Percentiles rank a stretch among this genome's conserved stretches.
phyloP scores from a whole-genome alignment of 768 basidiomycete genomes.

The Mycena pura region DNA sequence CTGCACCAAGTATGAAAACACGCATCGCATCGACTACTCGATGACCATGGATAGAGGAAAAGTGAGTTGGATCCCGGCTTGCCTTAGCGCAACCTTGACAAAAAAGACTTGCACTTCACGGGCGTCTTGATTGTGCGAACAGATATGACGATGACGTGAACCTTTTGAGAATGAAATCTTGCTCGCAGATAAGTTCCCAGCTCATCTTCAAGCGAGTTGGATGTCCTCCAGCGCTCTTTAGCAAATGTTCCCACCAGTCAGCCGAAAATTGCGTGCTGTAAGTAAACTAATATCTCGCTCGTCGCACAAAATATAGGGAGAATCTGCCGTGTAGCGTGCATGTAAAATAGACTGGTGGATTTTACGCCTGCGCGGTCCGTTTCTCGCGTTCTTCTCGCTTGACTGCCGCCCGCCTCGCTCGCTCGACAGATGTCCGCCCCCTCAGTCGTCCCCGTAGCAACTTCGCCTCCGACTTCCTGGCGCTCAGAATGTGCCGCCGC shows the following conservation, averaged over 20 bases:
- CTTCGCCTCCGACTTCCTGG: constrained; percentile 34
- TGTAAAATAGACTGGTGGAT: background rate
- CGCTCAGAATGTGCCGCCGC: constrained; percentile 47
- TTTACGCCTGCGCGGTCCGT: background rate
- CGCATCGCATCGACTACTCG: constrained; percentile 71
- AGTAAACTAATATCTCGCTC: no score
- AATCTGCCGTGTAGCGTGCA: no score
- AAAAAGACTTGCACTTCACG: constrained; percentile 66
- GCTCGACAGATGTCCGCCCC: constrained; percentile 11
- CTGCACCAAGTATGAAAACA: constrained; percentile 55
- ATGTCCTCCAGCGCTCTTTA: no score
- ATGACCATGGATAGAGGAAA: constrained; percentile 78
- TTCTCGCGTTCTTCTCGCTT: background rate
- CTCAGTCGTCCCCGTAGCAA: constrained; percentile 9
- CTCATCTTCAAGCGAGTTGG: constrained; percentile 71
- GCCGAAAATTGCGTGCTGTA: no score
- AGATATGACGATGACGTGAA: no score
- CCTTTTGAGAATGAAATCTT: no score
- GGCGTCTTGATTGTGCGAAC: no score
- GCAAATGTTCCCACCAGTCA: no score
- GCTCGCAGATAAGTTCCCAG: no score
- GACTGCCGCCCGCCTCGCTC: background rate
- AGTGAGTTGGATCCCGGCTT: constrained; percentile 40
- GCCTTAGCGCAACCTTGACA: constrained; percentile 56
- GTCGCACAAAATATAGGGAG: no score